phyloP scores from a whole-genome alignment of 2,329 filamentous ascomycete genomes.

The Teratosphaeriaceae sp. region DNA sequence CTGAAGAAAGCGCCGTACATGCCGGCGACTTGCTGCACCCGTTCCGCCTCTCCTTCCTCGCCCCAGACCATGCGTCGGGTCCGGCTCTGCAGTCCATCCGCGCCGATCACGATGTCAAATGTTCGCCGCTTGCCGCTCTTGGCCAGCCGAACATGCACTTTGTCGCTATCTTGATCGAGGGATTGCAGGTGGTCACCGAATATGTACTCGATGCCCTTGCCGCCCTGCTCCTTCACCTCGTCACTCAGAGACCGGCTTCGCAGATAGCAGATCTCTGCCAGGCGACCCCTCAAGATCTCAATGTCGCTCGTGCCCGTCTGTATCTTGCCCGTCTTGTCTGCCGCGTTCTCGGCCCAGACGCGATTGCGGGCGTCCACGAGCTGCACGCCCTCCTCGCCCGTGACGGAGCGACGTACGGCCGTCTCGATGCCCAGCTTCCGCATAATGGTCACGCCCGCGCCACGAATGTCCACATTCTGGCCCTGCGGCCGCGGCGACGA shows the following conservation, averaged over 20 bases:
- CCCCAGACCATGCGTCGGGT: slow-evolving; percentile 25
- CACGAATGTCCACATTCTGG: slow-evolving; percentile 29
- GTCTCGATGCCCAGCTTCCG: slow-evolving; percentile 24
- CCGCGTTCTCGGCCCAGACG: slow-evolving; percentile 16
- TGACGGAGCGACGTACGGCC: slow-evolving; percentile 18
- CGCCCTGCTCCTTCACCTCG: slow-evolving; percentile 18
- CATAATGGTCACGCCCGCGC: slow-evolving; percentile 22
- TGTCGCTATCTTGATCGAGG: slow-evolving; percentile 18
- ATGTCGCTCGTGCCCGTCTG: slow-evolving; percentile 26
- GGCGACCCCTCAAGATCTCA: slow-evolving; percentile 26
- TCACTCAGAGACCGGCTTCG: slow-evolving; percentile 16
- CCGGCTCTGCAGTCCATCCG: slow-evolving; percentile 25
- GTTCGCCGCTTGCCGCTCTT: slow-evolving; percentile 14
- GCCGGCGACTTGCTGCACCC: slow-evolving; percentile 15
- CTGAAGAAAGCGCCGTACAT: slow-evolving; percentile 29
- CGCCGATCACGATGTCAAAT: slow-evolving; percentile 27
- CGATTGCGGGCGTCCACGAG: slow-evolving; percentile 22
- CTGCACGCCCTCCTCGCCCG: slow-evolving; percentile 23
- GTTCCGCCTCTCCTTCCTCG: slow-evolving; percentile 11
- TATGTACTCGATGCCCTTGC: slow-evolving; percentile 22
- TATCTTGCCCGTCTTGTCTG: slow-evolving; percentile 20
- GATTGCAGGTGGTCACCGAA: slow-evolving; percentile 22
- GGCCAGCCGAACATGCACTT: slow-evolving; percentile 21
- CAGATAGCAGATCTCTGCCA: slow-evolving; percentile 20
- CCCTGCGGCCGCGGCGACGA: slow-evolving; percentile 16